A percentile compares a stretch with the other conserved stretches of the same genome.
Evolutionary conservation across 31 red algal species (phyloP).

Genomic region (Asparagopsis taxiformis): DNA sequence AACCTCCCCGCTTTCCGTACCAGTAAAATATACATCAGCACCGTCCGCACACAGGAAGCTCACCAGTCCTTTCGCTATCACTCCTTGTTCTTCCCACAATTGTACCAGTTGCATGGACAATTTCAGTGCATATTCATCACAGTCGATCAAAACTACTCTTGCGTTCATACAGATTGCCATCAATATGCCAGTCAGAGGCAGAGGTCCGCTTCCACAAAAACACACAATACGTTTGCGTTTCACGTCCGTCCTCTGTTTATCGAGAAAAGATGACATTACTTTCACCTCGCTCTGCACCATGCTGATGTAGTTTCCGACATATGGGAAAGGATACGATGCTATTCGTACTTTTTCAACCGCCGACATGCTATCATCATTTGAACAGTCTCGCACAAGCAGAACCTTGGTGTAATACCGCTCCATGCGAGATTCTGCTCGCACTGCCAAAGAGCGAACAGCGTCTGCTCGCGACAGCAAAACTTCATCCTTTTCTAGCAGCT

Average conservation of each 20-base stretch:
- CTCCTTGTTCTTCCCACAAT: conserved; percentile 21
- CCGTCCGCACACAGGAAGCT: conserved; percentile 40
- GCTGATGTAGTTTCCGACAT: conserved; percentile 46
- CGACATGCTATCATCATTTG: neutral
- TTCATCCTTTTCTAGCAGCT: conserved; percentile 16
- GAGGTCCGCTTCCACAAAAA: conserved; percentile 81
- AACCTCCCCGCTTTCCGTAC: neutral
- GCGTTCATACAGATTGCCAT: conserved; percentile 22
- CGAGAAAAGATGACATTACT: conserved; percentile 14
- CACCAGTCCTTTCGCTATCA: conserved; percentile 7
- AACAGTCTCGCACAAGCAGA: neutral
- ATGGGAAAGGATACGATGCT: conserved; percentile 41
- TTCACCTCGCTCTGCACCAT: conserved; percentile 47
- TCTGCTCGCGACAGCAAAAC: conserved; percentile 10
- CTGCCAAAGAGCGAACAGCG: conserved; percentile 34
- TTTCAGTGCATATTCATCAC: conserved; percentile 38
- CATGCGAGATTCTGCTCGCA: conserved; percentile 36
- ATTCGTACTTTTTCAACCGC: conserved; percentile 14
- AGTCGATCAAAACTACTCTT: conserved; percentile 50
- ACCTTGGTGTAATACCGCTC: conserved; percentile 34
- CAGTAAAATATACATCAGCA: conserved; percentile 2
- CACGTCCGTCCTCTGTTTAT: neutral
- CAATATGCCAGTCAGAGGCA: conserved; percentile 52
- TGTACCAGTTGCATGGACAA: conserved; percentile 29
- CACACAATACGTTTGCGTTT: neutral